Evolutionary conservation across 148 eudicot species (phyloP).

Genomic region (Amaranthus cruentus): DNA sequence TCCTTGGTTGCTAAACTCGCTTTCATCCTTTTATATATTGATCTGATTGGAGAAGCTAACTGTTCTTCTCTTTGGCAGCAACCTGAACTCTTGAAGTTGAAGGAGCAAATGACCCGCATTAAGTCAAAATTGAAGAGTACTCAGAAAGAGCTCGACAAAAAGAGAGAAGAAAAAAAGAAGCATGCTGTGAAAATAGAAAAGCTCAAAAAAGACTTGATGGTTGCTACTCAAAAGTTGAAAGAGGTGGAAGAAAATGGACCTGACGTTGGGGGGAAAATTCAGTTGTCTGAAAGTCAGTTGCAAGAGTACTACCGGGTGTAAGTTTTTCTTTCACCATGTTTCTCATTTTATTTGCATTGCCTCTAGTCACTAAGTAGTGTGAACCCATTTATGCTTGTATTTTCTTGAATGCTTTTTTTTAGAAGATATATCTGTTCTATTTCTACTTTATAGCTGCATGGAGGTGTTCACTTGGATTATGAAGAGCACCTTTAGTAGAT

Average conservation of each 20-base stretch:
- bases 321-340: conserved; percentile 25
- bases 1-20: background rate
- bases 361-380: background rate
- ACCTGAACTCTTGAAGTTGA: conserved; percentile 70
- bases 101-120: conserved; percentile 72
- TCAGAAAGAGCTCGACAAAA: conserved; percentile 78
- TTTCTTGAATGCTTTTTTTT: background rate
- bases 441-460: background rate
- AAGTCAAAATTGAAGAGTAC: conserved; percentile 67
- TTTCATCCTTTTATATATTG: conserved; percentile 1
- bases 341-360: background rate
- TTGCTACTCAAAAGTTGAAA: conserved; percentile 48
- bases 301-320: conserved; percentile 82
- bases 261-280: conserved; percentile 79
- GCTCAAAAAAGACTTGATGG: conserved; percentile 64
- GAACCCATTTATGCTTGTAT: background rate
- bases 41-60: conserved; percentile 9
- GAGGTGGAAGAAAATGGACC: conserved; percentile 53
- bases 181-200: conserved; percentile 65
- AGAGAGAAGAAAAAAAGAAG: conserved; percentile 71
- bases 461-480: background rate
- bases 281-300: conserved; percentile 59
- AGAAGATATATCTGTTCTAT: background rate
- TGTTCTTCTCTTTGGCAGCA: conserved; percentile 45
- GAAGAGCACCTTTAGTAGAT: background rate